Evolutionary conservation across 768 basidiomycete genomes (phyloP).

Genomic region (Mycena venus): DNA sequence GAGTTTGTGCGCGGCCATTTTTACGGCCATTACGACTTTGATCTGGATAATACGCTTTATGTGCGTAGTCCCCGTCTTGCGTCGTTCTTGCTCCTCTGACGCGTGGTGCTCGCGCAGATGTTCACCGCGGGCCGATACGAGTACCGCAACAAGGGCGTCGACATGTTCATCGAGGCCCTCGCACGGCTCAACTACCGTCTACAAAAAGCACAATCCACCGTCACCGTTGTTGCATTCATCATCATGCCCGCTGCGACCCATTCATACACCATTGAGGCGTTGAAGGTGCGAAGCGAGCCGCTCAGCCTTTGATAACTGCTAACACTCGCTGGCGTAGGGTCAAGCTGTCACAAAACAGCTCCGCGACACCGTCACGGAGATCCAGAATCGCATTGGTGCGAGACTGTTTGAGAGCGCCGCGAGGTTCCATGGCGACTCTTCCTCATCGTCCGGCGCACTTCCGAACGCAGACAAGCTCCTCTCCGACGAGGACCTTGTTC

Average conservation of each 20-base stretch:
- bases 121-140: constrained; percentile 99
- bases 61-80: constrained; percentile 53
- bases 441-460: constrained; percentile 47
- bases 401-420: constrained; percentile 96
- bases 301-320: no score
- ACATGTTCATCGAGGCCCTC: constrained; percentile 98
- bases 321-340: no score
- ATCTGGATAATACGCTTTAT: constrained; percentile 92
- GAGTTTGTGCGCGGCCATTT: constrained; percentile 98
- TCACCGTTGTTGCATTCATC: constrained; percentile 97
- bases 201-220: constrained; percentile 72
- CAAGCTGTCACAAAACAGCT: constrained; percentile 98
- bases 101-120: constrained; percentile 78
- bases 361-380: constrained; percentile 94
- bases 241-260: constrained; percentile 98
- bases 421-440: constrained; percentile 74
- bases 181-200: constrained; percentile 79
- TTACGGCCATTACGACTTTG: constrained; percentile 97
- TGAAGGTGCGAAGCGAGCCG: no score
- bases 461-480: constrained; percentile 82
- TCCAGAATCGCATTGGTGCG: constrained; percentile 93
- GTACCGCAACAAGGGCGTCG: constrained; percentile 99
- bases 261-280: constrained; percentile 96
- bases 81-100: constrained; percentile 4
- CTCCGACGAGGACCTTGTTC: constrained; percentile 92